Percentiles rank a stretch among this genome's conserved stretches.
Conservation (phyloP, 1,284 basidiomycete species). For the Agaricales sp. region DNA sequence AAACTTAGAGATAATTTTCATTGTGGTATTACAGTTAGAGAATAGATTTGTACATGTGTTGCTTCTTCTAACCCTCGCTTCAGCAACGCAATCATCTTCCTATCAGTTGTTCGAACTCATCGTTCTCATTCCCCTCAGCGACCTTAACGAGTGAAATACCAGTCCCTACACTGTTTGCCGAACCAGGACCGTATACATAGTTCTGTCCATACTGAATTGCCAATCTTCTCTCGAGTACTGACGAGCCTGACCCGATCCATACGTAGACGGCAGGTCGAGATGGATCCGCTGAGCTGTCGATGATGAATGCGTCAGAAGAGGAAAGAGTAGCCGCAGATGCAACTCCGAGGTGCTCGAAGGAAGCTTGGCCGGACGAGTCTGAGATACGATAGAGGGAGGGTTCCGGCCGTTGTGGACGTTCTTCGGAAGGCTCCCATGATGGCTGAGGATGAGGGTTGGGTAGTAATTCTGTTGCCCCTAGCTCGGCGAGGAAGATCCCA, state of each 20-base stretch:
- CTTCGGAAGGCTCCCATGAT: conserved; percentile 5
- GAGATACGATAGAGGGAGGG: conserved; percentile 37
- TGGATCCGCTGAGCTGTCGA: conserved; percentile 16
- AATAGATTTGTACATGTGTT: neutral
- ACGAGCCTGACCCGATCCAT: conserved; percentile 44
- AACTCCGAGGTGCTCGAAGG: conserved; percentile 26
- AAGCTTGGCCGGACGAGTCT: conserved; percentile 28
- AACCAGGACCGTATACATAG: conserved; percentile 31
- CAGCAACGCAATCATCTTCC: conserved; percentile 7
- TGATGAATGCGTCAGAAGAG: conserved; percentile 25
- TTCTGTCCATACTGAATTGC: conserved; percentile 43
- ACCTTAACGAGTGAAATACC: conserved; percentile 39
- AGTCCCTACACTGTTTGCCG: conserved; percentile 15
- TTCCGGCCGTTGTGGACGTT: conserved; percentile 7
- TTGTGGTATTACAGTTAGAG: neutral
- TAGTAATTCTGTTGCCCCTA: conserved; percentile 19
- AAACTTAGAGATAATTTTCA: too few relatives aligned
- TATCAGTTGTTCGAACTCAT: conserved; percentile 27
- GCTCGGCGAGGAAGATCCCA: conserved; percentile 34
- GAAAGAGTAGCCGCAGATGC: conserved; percentile 24
- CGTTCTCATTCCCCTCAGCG: conserved; percentile 38
- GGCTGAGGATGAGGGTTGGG: conserved; percentile 12
- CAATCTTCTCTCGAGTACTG: conserved; percentile 36
- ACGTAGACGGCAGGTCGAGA: conserved; percentile 36
- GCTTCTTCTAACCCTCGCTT: neutral